phyloP scores from a whole-genome alignment of 805 yeast genomes.

The Hanseniaspora guilliermondii region DNA sequence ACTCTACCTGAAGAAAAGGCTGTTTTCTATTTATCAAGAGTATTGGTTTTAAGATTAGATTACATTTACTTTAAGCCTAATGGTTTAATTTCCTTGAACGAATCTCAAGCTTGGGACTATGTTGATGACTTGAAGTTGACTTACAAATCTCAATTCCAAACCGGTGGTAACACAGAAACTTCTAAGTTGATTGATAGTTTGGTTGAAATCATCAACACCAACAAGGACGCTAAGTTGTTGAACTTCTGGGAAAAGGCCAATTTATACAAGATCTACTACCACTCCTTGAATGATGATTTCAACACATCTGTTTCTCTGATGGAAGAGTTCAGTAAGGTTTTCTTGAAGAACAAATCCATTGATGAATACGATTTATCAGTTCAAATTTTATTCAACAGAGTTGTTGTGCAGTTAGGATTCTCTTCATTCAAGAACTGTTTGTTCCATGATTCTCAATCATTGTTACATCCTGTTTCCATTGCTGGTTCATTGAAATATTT shows the following conservation, averaged over 20 bases:
- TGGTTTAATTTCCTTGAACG: slow-evolving; percentile 55
- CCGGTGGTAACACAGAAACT: slow-evolving; percentile 27
- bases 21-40: slow-evolving; percentile 56
- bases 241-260: slow-evolving; percentile 71
- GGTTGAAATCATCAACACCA: slow-evolving; percentile 45
- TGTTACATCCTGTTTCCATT: slow-evolving; percentile 75
- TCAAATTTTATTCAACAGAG: slow-evolving; percentile 89
- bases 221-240: slow-evolving; percentile 44
- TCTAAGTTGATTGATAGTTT: slow-evolving; percentile 52
- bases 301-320: slow-evolving; percentile 78
- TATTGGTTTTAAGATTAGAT: slow-evolving; percentile 73
- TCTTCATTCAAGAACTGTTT: slow-evolving; percentile 88
- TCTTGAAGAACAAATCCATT: slow-evolving; percentile 38
- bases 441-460: slow-evolving; percentile 74
- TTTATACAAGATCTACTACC: slow-evolving; percentile 75
- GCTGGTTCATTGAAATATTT: slow-evolving; percentile 80
- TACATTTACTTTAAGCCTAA: slow-evolving; percentile 87
- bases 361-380: slow-evolving; percentile 72
- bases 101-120: slow-evolving; percentile 60
- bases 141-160: not conserved
- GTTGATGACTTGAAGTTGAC: slow-evolving; percentile 22
- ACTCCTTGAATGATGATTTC: slow-evolving; percentile 78
- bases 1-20: slow-evolving; percentile 36
- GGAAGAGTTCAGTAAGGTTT: slow-evolving; percentile 70
- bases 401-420: slow-evolving; percentile 88